Evolutionary conservation across 164 flowering plant genomes (phyloP), one percentile per base, ranked within the genome.

Genomic region (Tinospora cordifolia): DNA sequence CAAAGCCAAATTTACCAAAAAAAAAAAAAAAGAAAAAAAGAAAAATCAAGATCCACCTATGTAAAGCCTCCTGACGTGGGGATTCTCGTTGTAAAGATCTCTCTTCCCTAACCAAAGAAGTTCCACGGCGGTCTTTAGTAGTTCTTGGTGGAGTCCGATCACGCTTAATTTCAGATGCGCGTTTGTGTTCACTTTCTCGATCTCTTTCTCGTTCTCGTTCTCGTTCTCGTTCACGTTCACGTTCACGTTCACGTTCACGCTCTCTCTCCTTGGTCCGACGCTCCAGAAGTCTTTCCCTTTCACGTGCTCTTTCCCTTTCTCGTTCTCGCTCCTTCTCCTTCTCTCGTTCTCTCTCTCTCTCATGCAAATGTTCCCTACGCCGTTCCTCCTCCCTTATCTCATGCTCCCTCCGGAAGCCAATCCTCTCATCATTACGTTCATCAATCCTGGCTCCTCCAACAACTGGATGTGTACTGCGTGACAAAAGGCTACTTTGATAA

Each of bases 41-140:
- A 63, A 80, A 74, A 85, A 84, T 78, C 81, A 84, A 81, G 81
- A 78, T 86, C 95, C 89, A 95, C 99, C 99, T 95, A 88, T 88
- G 88, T 64, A 68, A 72, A 76, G 85, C 84, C 77, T 89, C 96
- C 54, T 67, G 88, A 63, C 80, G 91, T 24, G 92, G 97, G 0
- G 96, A 83, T 65, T 84, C 92, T 68, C 84, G 84, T 49, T 87
- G 84, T 70, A 68, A 27, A 36, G 86, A 65, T 82, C 80, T 81
- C 54, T 75, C 84, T 58, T 89, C 93, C 79, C 82, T 86, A 3
- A 73, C 15, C 79, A 84, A 68, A 68, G 90, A 86, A 54, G 96
- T 75, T 70, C 80, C 87, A 75, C 78, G 87, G 0, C 78, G 93
- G 46, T 90, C 97, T 81, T 75, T 84, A n/a, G 91, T 83, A 64